Evolutionary conservation across 164 flowering plant species (phyloP), one percentile per base, ranked within the genome.

Genomic region (Vitis rotundifolia): DNA sequence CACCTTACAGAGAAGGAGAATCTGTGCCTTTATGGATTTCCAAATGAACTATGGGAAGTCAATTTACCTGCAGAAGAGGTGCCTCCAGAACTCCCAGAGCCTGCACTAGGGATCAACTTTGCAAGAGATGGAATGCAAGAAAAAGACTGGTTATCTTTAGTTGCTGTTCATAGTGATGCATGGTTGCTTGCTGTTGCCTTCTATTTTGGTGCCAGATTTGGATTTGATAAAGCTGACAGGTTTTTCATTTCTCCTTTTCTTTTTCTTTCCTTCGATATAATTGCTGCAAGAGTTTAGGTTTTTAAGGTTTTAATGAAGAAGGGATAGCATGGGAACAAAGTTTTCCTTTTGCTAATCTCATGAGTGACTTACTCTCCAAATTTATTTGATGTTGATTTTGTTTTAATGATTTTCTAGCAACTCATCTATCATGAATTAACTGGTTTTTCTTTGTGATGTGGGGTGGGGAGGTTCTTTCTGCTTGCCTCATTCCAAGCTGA

Each of bases 31-130:
- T 90, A 88, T 73, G 96, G 96, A 49, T 81, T 78, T 64, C 96
- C 96, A 1, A 87, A 72, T 71, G 93, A 87, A 78, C 82, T 73
- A 10, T 90, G 96, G 93, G 91, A 89, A 77, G 96, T 90, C 70
- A 90, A 87, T 79, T 75, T 90, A 68, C 93, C 96, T 55, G 91
- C 90, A 64, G 90, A 88, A 69, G 95, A 90, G 75, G 93, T 90
- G 18, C 95, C 95, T 66, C 91, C 93, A 48, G 91, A 88, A 70
- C 88, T 90, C 29, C 96, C 96, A 9, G 93, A 90, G 79, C 96
- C 96, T 58, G 91, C 89, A 47, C 63, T 89, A 44, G 96, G 96
- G 55, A 90, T 90, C 49, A 90, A 90, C 75, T 88, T 90, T 74
- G 90, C 91, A 19, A 86, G 95, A 69, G 93, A 88, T 75, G 91